Evolutionary conservation across 1,284 basidiomycete genomes (phyloP).

Genomic region (Ceratobasidium sp.): DNA sequence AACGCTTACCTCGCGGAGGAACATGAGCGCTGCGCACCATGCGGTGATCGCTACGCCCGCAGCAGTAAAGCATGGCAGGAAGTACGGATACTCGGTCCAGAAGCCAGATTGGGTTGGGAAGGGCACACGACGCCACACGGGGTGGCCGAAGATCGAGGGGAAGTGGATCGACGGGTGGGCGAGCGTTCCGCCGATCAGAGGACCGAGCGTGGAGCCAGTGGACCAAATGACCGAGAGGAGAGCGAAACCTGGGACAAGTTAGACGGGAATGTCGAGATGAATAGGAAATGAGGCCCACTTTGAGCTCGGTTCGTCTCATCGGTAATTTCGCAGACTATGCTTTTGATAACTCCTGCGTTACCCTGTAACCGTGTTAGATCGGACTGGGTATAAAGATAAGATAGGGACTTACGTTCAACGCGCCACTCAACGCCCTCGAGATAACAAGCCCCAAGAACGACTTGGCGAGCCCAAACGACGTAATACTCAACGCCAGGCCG

Average conservation of each 20-base stretch:
- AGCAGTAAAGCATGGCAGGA: slow-evolving; percentile 77
- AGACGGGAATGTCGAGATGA: background rate
- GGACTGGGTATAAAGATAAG: slow-evolving; percentile 27
- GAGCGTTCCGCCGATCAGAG: slow-evolving; percentile 77
- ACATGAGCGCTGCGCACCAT: slow-evolving; percentile 69
- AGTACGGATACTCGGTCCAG: slow-evolving; percentile 78
- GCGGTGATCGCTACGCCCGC: slow-evolving; percentile 70
- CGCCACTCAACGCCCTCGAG: slow-evolving; percentile 65
- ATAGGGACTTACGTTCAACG: slow-evolving; percentile 61
- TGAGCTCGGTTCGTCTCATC: slow-evolving; percentile 51
- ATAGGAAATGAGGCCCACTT: slow-evolving; percentile 17
- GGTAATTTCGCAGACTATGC: slow-evolving; percentile 51
- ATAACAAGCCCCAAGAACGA: slow-evolving; percentile 73
- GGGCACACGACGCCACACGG: slow-evolving; percentile 15
- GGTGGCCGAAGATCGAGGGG: slow-evolving; percentile 70
- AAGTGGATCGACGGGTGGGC: slow-evolving; percentile 80
- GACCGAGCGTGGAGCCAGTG: slow-evolving; percentile 61
- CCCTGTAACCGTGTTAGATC: slow-evolving; percentile 47
- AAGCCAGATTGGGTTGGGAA: slow-evolving; percentile 57
- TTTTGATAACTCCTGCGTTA: slow-evolving; percentile 53
- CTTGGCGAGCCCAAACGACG: slow-evolving; percentile 77
- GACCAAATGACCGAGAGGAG: slow-evolving; percentile 49
- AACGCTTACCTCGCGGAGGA: slow-evolving; percentile 72
- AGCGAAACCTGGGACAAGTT: slow-evolving; percentile 42
- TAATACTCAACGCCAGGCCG: slow-evolving; percentile 76